Evolutionary conservation across 2,329 filamentous ascomycete species (phyloP).

Genomic region (Pseudogymnoascus sp.): DNA sequence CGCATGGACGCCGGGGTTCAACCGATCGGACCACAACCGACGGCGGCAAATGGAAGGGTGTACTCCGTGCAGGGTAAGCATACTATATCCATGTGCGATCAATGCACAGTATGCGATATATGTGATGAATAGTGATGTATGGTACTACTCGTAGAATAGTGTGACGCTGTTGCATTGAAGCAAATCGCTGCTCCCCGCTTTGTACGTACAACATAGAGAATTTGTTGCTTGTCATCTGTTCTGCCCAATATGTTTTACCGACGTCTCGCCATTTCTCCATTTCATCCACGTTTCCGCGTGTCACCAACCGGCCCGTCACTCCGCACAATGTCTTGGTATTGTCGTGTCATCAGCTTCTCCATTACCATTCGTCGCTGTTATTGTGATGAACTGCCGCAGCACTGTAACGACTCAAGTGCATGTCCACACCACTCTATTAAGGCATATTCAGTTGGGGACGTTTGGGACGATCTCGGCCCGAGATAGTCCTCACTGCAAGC

Average conservation of each 20-base stretch:
- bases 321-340: constrained; percentile 1
- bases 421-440: not conserved
- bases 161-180: not conserved
- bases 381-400: not conserved
- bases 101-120: not conserved
- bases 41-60: not conserved
- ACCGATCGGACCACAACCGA: constrained; percentile 7
- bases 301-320: not conserved
- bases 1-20: not conserved
- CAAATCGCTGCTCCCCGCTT: not conserved
- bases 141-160: constrained; percentile 1
- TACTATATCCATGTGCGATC: not conserved
- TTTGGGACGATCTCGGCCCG: not conserved
- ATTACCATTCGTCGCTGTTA: not conserved
- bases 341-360: not conserved
- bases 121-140: not conserved
- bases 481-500: not conserved
- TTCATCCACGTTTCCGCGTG: constrained; percentile 1
- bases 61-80: constrained; percentile 3
- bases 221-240: not conserved
- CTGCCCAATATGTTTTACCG: not conserved
- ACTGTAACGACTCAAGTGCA: not conserved
- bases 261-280: not conserved
- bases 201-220: not conserved
- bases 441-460: not conserved